These are phyloP conservation scores for Cryptococcus sp. DNA, from an alignment of 1,284 basidiomycete genomes.

Conservation along the genomic window DNA sequence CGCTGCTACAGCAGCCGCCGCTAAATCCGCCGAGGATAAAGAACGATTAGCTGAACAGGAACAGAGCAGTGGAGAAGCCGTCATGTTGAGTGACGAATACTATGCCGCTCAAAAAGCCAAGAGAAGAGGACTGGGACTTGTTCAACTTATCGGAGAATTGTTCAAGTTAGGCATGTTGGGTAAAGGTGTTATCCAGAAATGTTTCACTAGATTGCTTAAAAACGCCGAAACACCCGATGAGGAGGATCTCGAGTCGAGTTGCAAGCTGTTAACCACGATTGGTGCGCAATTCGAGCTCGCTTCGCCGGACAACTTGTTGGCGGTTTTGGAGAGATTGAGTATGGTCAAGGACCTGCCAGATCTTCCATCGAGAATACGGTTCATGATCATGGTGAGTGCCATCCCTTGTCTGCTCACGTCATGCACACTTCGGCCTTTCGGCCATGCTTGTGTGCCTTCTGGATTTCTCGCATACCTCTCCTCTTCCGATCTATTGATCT, in stretches of 20 bases:
- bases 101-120: constrained; percentile 96
- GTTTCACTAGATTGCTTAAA: constrained; percentile 86
- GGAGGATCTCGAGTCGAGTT: constrained; percentile 94
- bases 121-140: constrained; percentile 91
- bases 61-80: constrained; percentile 53
- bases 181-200: constrained; percentile 92
- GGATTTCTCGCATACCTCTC: too few species aligned
- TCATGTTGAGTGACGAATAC: constrained; percentile 90
- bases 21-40: constrained; percentile 55
- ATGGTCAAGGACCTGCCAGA: constrained; percentile 68
- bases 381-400: constrained; percentile 80
- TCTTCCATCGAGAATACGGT: constrained; percentile 82
- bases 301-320: constrained; percentile 74
- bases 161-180: constrained; percentile 96
- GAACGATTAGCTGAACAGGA: constrained; percentile 53
- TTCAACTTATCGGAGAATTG: constrained; percentile 95
- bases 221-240: constrained; percentile 94
- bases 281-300: constrained; percentile 71
- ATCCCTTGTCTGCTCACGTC: not conserved
- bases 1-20: constrained; percentile 53
- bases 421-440: not conserved
- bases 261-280: constrained; percentile 86
- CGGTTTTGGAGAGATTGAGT: constrained; percentile 88
- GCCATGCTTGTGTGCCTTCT: too few species aligned
- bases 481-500: too few species aligned